Evolutionary conservation across 257 asterid genomes (phyloP), one percentile per base, ranked within the genome.

Genomic region (Nicotiana otophora): DNA sequence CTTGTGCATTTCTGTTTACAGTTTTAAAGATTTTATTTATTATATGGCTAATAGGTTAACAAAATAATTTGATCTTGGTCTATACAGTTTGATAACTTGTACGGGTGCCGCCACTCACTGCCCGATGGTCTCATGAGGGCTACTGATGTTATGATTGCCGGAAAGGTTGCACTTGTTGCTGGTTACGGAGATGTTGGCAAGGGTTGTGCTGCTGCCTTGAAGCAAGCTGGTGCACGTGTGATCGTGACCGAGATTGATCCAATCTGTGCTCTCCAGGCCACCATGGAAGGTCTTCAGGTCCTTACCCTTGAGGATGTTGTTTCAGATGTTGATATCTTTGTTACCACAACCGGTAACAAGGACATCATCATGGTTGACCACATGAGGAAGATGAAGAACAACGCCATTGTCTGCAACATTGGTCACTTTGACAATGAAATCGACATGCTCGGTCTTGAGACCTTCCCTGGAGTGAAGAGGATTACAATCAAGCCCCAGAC

Each of bases 331-430:
- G 92, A 90, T 70, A 90, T 90, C 85, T 90, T 90, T 20, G 93
- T 90, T 46, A 90, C 93, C 83, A 90, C 93, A 82, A 90, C 93
- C 0, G 93, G 93, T 14, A 90, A 90, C 93, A 90, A 89, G 83
- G 92, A 89, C 89, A 90, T 89, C 84, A 84, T 89, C 70, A 88
- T 90, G 93, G 87, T 90, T 3, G 82, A 82, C 66, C 89, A 88
- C 91, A 90, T 89, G 93, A 87, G 64, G 69, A 90, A 86, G 86
- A 90, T 90, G 93, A 90, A 90, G 77, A 88, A 88, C 85, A 89
- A 88, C 12, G 93, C 93, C 72, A 87, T 90, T 5, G 93, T 90
- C 23, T 90, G 93, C 88, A 90, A 88, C 90, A 90, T 90, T 70
- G 93, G 93, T 1, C 93, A 90, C 85, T 90, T 90, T 17, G 92